phyloP scores from a whole-genome alignment of 1,284 basidiomycete genomes.

The Microstroma glucosiphilum region DNA sequence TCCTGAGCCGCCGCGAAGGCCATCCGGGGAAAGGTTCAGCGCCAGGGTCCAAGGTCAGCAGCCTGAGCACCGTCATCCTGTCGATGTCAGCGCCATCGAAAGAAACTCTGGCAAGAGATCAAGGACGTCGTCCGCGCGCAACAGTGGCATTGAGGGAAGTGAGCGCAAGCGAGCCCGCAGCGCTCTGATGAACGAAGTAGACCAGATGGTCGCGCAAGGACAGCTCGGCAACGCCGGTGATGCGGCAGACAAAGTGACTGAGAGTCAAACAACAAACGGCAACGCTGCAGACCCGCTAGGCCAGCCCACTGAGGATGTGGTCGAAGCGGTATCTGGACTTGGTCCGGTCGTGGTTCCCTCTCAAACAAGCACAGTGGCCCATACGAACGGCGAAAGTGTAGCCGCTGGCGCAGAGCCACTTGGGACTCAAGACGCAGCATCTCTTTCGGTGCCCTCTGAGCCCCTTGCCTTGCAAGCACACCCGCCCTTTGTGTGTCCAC shows the following conservation, averaged over 20 bases:
- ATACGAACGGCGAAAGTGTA: no score
- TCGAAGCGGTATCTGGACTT: no score
- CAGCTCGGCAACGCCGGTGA: not conserved
- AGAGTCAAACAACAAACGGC: not conserved
- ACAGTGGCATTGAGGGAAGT: not conserved
- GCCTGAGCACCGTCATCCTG: slow-evolving; percentile 55
- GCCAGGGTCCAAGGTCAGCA: slow-evolving; percentile 66
- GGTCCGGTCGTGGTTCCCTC: no score
- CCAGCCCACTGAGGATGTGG: no score
- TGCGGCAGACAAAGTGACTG: not conserved
- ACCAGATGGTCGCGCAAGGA: not conserved
- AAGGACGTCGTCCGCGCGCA: slow-evolving; percentile 19
- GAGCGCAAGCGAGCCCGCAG: not conserved
- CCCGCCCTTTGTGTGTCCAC: slow-evolving; percentile 17
- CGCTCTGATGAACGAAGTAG: not conserved
- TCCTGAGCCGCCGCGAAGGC: slow-evolving; percentile 33
- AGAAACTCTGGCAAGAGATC: slow-evolving; percentile 25
- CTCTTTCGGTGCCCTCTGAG: no score
- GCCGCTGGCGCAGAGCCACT: no score
- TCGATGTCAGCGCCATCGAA: slow-evolving; percentile 24
- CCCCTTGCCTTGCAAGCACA: slow-evolving; percentile 4
- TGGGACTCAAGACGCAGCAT: no score
- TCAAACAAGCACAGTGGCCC: no score
- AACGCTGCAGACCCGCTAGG: not conserved
- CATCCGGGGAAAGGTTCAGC: slow-evolving; percentile 33